Evolutionary conservation across 345 rosid genomes (phyloP).

Genomic region (Hirschfeldia incana): DNA sequence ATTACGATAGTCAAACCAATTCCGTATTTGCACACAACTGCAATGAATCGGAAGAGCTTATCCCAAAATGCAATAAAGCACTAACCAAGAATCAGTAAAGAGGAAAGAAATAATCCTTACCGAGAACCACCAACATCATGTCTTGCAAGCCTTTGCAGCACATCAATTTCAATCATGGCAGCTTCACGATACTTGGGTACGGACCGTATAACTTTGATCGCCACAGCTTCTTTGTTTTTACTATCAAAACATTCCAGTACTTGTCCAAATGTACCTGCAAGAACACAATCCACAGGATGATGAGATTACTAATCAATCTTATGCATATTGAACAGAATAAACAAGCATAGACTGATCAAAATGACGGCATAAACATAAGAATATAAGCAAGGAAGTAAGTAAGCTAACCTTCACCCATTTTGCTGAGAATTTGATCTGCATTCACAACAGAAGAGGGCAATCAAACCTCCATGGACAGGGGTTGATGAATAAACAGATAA

Average conservation of each 20-base stretch:
- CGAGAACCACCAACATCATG: constrained; percentile 70
- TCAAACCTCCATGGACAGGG: neutral
- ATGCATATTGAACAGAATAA: neutral
- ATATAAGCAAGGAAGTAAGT: neutral
- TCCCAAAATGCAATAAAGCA: constrained; percentile 47
- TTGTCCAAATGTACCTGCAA: constrained; percentile 79
- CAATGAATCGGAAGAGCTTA: constrained; percentile 82
- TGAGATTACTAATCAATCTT: neutral
- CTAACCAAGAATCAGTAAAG: constrained; percentile 13
- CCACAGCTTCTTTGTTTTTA: constrained; percentile 76
- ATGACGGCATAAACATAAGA: neutral
- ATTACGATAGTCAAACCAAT: no score
- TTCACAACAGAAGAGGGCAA: constrained; percentile 28
- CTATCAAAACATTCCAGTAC: constrained; percentile 86
- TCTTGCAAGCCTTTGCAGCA: constrained; percentile 76
- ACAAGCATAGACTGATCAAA: neutral
- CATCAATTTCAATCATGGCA: constrained; percentile 85
- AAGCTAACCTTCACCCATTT: constrained; percentile 84
- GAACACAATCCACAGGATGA: constrained; percentile 11
- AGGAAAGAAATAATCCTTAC: constrained; percentile 47
- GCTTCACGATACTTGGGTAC: constrained; percentile 84
- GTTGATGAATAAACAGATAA: constrained; percentile 23
- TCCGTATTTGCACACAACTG: constrained; percentile 48
- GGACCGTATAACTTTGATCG: constrained; percentile 81
- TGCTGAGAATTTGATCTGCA: constrained; percentile 75